Evolutionary conservation across 129 eudicot genomes (phyloP), one percentile per base, ranked within the genome.

Genomic region (Erigeron canadensis): DNA sequence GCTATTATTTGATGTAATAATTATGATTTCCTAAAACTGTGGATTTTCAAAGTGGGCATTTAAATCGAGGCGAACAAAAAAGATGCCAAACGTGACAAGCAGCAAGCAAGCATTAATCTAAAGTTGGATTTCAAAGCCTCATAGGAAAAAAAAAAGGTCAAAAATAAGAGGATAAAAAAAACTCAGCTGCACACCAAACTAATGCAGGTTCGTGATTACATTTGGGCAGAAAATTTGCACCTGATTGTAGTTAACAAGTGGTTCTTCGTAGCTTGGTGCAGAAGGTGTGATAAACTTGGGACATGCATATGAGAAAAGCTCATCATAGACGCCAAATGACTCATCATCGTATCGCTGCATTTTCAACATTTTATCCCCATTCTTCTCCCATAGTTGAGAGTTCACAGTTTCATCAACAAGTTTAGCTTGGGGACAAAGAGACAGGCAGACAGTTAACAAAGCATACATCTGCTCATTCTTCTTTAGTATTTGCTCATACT

Each of bases 391-490:
- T 59, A 94, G 77, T 61, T 94, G 99, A 70, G 93, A 66, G 70
- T 90, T 87, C 45, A 90, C 97, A 58, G 85, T 82, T 80, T 94
- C 99, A 69, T 94, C 97, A 51, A 94, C 90, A 79, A 87, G 97
- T 82, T 87, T 87, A 63, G 76, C 81, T 74, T 87, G 97, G 51
- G 99, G 99, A 67, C 99, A 94, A 69, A 94, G 96, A 39, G 99
- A 89, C 17, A 94, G 96, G 47, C 82, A 84, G 58, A 90, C 72
- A 11, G 99, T 94, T 61, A 94, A 82, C 82, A 94, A 63, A 56
- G 99, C 99, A 87, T 94, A 94, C 99, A 90, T 94, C 80, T 94
- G 99, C 84, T 94, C 99, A 56, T 90, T 94, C 85, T 94, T 94
- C 88, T 94, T 94, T 66, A 94, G 77, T 57, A 94, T 94, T 78